Base-by-base conservation (phyloP, 768 basidiomycete genomes). In the Collybiopsis confluens region DNA sequence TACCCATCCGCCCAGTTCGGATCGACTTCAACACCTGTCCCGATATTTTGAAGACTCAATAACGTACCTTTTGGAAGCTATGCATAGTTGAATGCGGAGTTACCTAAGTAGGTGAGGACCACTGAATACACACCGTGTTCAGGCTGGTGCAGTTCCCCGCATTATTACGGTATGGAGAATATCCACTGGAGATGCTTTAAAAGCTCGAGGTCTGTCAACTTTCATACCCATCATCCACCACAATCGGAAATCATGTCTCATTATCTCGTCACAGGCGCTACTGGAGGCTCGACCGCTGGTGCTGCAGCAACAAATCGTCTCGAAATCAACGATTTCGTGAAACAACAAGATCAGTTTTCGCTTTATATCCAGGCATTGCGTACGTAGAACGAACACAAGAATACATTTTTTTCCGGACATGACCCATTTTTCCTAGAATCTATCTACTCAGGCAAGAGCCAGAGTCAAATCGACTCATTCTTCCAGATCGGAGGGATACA, bases 401-500 rank as follows among this genome's bases (percentile, higher is more conserved):
- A 1, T 15, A 40, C 24, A 16, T 11, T 13, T 56, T 37, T 45
- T 11, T 11, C 9, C 26, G 44, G 3, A n/a, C 48, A 47, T 50
- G 23, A 16, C 18, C 7, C 26, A 26, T 43, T 27, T 33, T 33
- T 13, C 13, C 30, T 36, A 75, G 71, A 62, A 54, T 42, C 53
- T 15, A 71, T 75, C 60, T 66, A 64, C 41, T 45, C 53, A 42
- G 54, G 64, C 27, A 28, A 63, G 11, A 52, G 50, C 18, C 72
- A 77, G 57, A 48, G 30, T 36, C 55, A 71, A 4, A 47, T 68
- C 1, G 59, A 48, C 27, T 78, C 79, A 15, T 76, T 70, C 62
- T 78, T 75, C 63, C 66, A 70, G 42, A 68, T 82, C 37, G 72
- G 67, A 3, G 78, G 77, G 16, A 80, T 83, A 54, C 81, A 83